phyloP scores from a whole-genome alignment of 2,329 filamentous ascomycete genomes.

The Cordyceps fumosorosea region DNA sequence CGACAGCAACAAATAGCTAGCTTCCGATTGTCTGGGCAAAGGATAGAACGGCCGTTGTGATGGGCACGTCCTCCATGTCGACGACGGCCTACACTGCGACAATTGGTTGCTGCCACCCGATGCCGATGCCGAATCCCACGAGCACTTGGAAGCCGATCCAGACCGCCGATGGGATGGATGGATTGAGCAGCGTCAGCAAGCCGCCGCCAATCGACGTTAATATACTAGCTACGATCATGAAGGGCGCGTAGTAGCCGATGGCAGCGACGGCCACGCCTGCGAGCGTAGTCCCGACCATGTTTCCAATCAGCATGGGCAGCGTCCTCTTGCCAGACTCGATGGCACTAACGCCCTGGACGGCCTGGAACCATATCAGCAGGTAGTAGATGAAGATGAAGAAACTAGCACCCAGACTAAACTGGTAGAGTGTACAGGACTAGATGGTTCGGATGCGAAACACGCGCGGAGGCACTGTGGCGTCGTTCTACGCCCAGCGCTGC shows the following conservation, averaged over 20 bases:
- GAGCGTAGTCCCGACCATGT: conserved; percentile 28
- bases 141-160: conserved; percentile 42
- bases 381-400: conserved; percentile 30
- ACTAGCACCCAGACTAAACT: conserved; percentile 29
- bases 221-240: conserved; percentile 32
- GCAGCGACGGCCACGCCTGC: conserved; percentile 29
- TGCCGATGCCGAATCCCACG: conserved; percentile 32
- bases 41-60: conserved; percentile 34
- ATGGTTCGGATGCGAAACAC: conserved; percentile 32
- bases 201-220: conserved; percentile 32
- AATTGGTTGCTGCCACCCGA: conserved; percentile 33
- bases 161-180: conserved; percentile 25
- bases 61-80: conserved; percentile 31
- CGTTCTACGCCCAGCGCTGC: conserved; percentile 25
- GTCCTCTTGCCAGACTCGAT: conserved; percentile 34
- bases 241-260: conserved; percentile 39
- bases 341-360: conserved; percentile 34
- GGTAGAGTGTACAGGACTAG: conserved; percentile 7
- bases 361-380: conserved; percentile 41
- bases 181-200: conserved; percentile 34
- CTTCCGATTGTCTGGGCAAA: conserved; percentile 20
- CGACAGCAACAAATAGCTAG: neutral
- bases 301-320: conserved; percentile 32
- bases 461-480: conserved; percentile 30
- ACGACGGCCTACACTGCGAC: conserved; percentile 36